Conservation (phyloP, 1,139 yeast genomes). For the Blastobotrys persicus region DNA sequence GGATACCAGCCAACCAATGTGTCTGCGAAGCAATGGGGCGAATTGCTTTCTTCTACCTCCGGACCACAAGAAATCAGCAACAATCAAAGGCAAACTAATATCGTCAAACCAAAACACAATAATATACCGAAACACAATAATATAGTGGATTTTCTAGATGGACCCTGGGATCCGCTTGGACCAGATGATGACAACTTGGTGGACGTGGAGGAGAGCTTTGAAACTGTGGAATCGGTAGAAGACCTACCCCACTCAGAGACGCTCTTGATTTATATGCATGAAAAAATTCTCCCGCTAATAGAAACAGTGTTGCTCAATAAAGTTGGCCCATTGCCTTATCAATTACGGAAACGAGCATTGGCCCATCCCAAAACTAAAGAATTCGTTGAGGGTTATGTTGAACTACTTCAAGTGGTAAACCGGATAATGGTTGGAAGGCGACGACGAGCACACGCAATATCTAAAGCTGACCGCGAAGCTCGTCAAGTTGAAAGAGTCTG, state of each 20-base stretch:
- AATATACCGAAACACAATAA: background rate
- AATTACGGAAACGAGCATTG: conserved; percentile 12
- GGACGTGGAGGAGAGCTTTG: conserved; percentile 6
- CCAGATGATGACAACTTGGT: conserved; percentile 5
- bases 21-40: conserved; percentile 10
- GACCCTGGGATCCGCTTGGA: conserved; percentile 4
- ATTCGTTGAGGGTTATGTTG: conserved; percentile 13
- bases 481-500: conserved; percentile 14
- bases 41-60: conserved; percentile 8
- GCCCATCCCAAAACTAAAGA: conserved; percentile 14
- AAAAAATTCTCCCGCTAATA: conserved; percentile 10
- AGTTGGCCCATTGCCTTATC: conserved; percentile 10
- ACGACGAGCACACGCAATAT: background rate
- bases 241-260: conserved; percentile 1
- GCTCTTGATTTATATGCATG: conserved; percentile 10
- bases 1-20: background rate
- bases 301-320: conserved; percentile 7
- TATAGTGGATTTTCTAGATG: background rate
- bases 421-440: conserved; percentile 15
- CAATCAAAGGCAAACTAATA: background rate
- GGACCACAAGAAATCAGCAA: conserved; percentile 1
- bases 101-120: background rate
- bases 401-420: conserved; percentile 8
- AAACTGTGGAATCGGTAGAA: background rate
- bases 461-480: conserved; percentile 14